phyloP scores from a whole-genome alignment of 495 filamentous ascomycete genomes.

The Podospora appendiculata region DNA sequence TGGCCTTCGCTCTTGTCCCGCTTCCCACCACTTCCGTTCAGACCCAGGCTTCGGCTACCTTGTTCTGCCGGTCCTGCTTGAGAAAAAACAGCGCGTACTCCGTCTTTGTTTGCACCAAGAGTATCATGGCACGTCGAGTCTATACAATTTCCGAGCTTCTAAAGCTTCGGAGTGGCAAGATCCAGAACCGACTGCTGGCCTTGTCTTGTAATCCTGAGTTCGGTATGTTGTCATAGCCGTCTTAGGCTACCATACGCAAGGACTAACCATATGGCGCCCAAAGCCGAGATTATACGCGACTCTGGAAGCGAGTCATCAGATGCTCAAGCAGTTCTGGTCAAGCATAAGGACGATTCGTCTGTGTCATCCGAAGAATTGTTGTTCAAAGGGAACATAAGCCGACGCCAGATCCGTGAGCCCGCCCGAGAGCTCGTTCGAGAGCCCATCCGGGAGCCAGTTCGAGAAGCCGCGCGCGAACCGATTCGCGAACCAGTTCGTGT shows the following conservation, averaged over 20 bases:
- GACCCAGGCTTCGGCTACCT: conserved; percentile 17
- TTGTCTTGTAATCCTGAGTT: conserved; percentile 23
- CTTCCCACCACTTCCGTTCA: conserved; percentile 4
- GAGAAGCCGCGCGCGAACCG: conserved; percentile 1
- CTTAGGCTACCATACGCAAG: too few relatives aligned
- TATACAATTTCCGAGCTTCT: conserved; percentile 34
- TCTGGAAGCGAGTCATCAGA: conserved; percentile 12
- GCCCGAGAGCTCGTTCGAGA: background rate
- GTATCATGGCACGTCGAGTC: conserved; percentile 23
- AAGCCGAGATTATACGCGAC: conserved; percentile 20
- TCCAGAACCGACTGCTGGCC: conserved; percentile 2
- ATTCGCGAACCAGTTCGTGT: background rate
- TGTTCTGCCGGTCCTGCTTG: conserved; percentile 15
- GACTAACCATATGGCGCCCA: background rate
- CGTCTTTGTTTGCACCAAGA: conserved; percentile 23
- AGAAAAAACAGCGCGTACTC: conserved; percentile 20
- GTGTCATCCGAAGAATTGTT: conserved; percentile 19
- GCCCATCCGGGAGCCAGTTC: background rate
- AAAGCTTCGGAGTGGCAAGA: conserved; percentile 12
- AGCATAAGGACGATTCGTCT: conserved; percentile 20
- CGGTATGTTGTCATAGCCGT: conserved; percentile 15
- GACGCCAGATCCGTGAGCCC: background rate
- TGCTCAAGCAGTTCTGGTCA: conserved; percentile 5
- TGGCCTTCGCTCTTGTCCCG: background rate
- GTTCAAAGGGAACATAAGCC: conserved; percentile 16